phyloP scores from a whole-genome alignment of 331 rosid genomes.

The Quercus lobata region DNA sequence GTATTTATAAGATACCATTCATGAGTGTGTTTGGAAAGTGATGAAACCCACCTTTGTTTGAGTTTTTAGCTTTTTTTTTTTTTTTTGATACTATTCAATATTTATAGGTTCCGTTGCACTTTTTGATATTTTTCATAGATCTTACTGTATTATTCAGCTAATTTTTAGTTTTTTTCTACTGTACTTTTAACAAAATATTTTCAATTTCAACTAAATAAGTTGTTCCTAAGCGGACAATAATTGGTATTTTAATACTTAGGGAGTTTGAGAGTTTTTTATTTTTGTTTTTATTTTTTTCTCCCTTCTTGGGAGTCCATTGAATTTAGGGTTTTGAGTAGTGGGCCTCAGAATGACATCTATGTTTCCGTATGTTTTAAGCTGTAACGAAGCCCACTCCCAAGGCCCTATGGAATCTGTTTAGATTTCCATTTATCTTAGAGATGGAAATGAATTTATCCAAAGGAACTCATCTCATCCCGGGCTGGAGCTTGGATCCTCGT shows the following conservation, averaged over 20 bases:
- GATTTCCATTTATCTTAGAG: not conserved
- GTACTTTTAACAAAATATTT: too few species aligned
- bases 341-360: not conserved
- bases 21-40: too few species aligned
- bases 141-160: rapidly evolving
- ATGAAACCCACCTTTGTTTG: too few species aligned
- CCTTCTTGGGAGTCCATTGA: not conserved
- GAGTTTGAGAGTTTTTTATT: not conserved
- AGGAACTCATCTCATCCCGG: too few species aligned
- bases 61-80: too few species aligned
- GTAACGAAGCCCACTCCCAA: not conserved
- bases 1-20: not conserved
- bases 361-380: not conserved
- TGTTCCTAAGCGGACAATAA: not conserved
- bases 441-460: too few species aligned
- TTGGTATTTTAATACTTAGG: not conserved
- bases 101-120: rapidly evolving
- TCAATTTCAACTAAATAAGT: too few species aligned
- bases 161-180: too few species aligned
- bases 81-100: too few species aligned
- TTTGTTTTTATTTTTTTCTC: too few species aligned
- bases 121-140: too few species aligned
- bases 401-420: not conserved
- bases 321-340: not conserved
- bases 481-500: too few species aligned